phyloP scores from a whole-genome alignment of 2,329 filamentous ascomycete species.

The Hortaea sp. region DNA sequence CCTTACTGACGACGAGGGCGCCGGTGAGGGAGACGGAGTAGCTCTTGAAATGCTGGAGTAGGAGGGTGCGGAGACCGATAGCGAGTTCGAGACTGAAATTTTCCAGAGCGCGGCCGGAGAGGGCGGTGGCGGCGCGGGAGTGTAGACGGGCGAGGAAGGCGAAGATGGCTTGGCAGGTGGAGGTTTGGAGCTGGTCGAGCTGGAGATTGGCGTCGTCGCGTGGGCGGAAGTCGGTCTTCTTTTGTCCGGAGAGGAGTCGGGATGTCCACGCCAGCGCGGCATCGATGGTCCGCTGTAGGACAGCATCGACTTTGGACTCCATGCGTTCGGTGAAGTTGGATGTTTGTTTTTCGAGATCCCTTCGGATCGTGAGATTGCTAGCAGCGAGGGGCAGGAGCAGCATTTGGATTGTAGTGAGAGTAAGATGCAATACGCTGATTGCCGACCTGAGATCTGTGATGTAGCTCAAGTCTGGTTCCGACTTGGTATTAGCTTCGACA shows the following conservation, averaged over 20 bases:
- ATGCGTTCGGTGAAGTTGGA: constrained; percentile 63
- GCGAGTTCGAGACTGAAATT: constrained; percentile 78
- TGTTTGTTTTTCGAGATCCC: constrained; percentile 79
- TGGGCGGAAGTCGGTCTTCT: constrained; percentile 85
- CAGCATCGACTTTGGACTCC: constrained; percentile 70
- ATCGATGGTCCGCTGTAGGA: constrained; percentile 60
- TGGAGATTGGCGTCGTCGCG: constrained; percentile 67
- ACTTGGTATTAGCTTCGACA: constrained; percentile 64
- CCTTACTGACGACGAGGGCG: constrained; percentile 89
- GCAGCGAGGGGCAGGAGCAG: constrained; percentile 84
- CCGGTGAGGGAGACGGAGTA: constrained; percentile 90
- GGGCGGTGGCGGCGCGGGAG: constrained; percentile 51
- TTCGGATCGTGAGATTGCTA: constrained; percentile 78
- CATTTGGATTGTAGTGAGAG: constrained; percentile 83
- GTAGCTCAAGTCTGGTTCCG: constrained; percentile 79
- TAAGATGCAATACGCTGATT: constrained; percentile 82
- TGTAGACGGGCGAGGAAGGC: constrained; percentile 63
- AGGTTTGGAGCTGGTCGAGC: constrained; percentile 61
- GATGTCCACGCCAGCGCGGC: constrained; percentile 67
- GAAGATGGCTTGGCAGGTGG: constrained; percentile 72
- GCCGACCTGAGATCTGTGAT: constrained; percentile 68
- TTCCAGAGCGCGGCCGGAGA: constrained; percentile 76
- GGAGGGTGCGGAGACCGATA: constrained; percentile 61
- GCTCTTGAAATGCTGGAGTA: constrained; percentile 89
- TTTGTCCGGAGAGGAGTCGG: constrained; percentile 64